Percentiles rank a stretch among this genome's conserved stretches.
phyloP scores from a whole-genome alignment of 2,329 filamentous ascomycete genomes.

The Cyphellophora europaea region DNA sequence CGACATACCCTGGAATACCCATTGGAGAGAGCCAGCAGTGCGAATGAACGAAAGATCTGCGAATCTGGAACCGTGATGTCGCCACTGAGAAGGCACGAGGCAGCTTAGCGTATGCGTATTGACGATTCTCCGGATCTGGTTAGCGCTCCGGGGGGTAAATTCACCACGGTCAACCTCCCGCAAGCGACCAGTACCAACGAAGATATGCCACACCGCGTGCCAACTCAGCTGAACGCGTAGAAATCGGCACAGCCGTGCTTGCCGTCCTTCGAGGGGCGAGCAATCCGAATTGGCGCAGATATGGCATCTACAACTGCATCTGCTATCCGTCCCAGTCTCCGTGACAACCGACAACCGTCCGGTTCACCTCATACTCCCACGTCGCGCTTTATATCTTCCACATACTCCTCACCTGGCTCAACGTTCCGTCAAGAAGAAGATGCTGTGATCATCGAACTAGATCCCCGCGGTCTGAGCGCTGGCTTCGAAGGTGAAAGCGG shows the following conservation, averaged over 20 bases:
- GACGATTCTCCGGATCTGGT: too few species aligned
- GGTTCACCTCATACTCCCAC: conserved; percentile 52
- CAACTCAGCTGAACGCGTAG: too few species aligned
- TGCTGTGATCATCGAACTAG: conserved; percentile 71
- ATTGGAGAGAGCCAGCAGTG: conserved; percentile 21
- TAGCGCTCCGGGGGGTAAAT: too few species aligned
- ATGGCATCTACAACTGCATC: conserved; percentile 15
- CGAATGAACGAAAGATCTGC: not conserved
- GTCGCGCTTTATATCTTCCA: conserved; percentile 43
- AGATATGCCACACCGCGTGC: too few species aligned
- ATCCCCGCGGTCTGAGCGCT: conserved; percentile 65
- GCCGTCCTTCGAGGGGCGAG: too few species aligned
- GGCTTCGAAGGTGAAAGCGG: conserved; percentile 78
- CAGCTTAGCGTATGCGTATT: too few species aligned
- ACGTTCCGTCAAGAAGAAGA: conserved; percentile 69
- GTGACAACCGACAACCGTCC: conserved; percentile 12
- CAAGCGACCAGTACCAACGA: too few species aligned
- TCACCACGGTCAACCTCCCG: too few species aligned
- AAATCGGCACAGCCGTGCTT: too few species aligned
- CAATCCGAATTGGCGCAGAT: too few species aligned
- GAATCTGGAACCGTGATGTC: too few species aligned
- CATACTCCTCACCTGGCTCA: conserved; percentile 48
- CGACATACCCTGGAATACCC: conserved; percentile 37
- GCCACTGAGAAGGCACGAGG: too few species aligned
- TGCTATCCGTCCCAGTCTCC: conserved; percentile 14